phyloP scores from a whole-genome alignment of 345 rosid species.

The Hibiscus tridactylites region DNA sequence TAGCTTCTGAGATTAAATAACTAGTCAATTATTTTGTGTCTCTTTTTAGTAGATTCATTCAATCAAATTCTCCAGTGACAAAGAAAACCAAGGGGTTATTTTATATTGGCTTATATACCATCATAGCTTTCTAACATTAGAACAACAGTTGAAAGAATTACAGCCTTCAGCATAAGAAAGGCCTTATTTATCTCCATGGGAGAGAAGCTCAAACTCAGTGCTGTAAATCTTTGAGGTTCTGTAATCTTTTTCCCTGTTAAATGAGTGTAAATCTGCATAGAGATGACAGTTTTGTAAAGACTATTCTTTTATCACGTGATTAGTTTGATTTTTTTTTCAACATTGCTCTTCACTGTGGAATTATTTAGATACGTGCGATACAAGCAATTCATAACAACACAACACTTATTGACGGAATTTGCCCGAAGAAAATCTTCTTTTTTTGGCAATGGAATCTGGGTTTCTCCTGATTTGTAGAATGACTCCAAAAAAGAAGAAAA shows the following conservation, averaged over 20 bases:
- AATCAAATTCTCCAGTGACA: conserved; percentile 10
- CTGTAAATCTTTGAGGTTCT: conserved; percentile 5
- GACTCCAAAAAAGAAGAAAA: too few relatives aligned
- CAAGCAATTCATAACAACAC: too few relatives aligned
- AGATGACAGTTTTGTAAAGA: conserved; percentile 9
- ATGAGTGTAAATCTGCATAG: conserved; percentile 24
- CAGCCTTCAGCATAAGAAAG: background rate
- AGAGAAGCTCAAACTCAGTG: background rate
- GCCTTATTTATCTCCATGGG: background rate
- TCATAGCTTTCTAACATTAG: conserved; percentile 6
- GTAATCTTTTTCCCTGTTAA: background rate
- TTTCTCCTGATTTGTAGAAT: too few relatives aligned
- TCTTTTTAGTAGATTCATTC: conserved; percentile 29
- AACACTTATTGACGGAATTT: too few relatives aligned
- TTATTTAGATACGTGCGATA: too few relatives aligned
- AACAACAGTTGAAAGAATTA: conserved; percentile 4
- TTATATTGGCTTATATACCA: conserved; percentile 23
- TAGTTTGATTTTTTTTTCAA: background rate
- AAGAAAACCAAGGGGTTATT: conserved; percentile 13
- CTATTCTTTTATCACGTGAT: background rate
- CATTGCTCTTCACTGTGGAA: too few relatives aligned
- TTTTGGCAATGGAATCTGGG: too few relatives aligned
- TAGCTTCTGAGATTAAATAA: conserved; percentile 27
- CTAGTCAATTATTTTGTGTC: conserved; percentile 28
- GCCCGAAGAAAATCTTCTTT: too few relatives aligned